Evolutionary conservation across 371 early-diverging fungal species (phyloP).

Genomic region (Entomophthora muscae): DNA sequence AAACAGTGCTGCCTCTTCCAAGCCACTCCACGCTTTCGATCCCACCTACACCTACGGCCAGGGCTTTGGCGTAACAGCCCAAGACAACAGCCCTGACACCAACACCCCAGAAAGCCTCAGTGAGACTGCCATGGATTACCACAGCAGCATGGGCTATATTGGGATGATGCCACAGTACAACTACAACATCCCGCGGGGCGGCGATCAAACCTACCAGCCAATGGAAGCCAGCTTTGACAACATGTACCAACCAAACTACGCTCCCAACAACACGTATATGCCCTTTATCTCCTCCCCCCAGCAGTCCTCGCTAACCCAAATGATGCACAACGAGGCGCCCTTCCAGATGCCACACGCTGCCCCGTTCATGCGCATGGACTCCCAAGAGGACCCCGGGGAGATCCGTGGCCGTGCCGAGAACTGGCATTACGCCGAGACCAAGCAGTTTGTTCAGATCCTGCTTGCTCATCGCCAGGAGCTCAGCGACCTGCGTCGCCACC

Average conservation of each 20-base stretch:
- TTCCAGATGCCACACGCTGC: background rate
- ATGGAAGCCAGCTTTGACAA: background rate
- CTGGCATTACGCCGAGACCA: constrained; percentile 6
- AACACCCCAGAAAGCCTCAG: background rate
- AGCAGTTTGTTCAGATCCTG: background rate
- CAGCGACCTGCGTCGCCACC: background rate
- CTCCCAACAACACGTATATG: background rate
- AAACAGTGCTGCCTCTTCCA: background rate
- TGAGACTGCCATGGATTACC: background rate
- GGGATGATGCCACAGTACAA: background rate
- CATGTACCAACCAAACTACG: background rate
- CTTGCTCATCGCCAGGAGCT: background rate
- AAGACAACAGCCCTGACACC: background rate
- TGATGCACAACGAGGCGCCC: background rate
- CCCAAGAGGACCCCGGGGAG: background rate
- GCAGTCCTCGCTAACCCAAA: background rate
- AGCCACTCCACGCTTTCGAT: background rate
- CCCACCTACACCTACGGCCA: background rate
- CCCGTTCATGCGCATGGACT: background rate
- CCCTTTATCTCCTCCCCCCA: background rate
- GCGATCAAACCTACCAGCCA: background rate
- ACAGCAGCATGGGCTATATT: background rate
- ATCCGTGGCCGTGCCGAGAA: constrained; percentile 3
- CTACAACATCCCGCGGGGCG: background rate
- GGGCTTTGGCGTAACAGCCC: background rate